Evolutionary conservation across 768 basidiomycete species (phyloP).

Genomic region (Tephrocybe sp.): DNA sequence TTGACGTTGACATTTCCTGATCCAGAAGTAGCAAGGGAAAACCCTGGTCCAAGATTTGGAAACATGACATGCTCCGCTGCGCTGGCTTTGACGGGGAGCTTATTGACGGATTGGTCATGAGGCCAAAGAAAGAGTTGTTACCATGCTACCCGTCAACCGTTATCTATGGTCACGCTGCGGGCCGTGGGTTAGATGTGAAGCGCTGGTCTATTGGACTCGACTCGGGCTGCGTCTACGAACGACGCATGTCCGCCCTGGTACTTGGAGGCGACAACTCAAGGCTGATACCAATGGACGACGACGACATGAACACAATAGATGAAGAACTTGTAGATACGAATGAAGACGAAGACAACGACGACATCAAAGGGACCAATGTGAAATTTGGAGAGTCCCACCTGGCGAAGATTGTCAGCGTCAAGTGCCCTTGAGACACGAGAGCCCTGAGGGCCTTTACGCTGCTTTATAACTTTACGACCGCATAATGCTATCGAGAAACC

Average conservation of each 20-base stretch:
- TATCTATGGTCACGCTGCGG: slow-evolving; percentile 87
- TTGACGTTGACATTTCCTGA: background rate
- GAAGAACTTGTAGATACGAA: slow-evolving; percentile 14
- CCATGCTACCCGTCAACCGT: slow-evolving; percentile 75
- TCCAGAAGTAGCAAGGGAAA: slow-evolving; percentile 45
- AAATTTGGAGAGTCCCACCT: slow-evolving; percentile 57
- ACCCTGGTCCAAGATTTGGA: slow-evolving; percentile 81
- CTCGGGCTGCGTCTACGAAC: slow-evolving; percentile 78
- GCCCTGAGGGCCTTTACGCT: background rate
- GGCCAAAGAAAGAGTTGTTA: slow-evolving; percentile 29
- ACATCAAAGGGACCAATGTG: too few relatives aligned
- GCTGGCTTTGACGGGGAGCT: slow-evolving; percentile 40
- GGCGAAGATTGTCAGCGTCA: slow-evolving; percentile 53
- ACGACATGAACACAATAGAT: slow-evolving; percentile 13
- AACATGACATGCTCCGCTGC: slow-evolving; percentile 59
- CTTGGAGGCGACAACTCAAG: slow-evolving; percentile 31
- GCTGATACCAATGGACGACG: slow-evolving; percentile 18
- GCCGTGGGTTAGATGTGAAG: slow-evolving; percentile 77
- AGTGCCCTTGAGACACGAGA: slow-evolving; percentile 39
- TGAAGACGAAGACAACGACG: too few relatives aligned
- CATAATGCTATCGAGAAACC: too few relatives aligned
- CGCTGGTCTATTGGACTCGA: slow-evolving; percentile 87
- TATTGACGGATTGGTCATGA: slow-evolving; percentile 1
- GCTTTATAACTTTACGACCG: too few relatives aligned
- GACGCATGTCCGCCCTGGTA: slow-evolving; percentile 67